phyloP scores from a whole-genome alignment of 2,329 filamentous ascomycete species.

The Whalleya microplaca region DNA sequence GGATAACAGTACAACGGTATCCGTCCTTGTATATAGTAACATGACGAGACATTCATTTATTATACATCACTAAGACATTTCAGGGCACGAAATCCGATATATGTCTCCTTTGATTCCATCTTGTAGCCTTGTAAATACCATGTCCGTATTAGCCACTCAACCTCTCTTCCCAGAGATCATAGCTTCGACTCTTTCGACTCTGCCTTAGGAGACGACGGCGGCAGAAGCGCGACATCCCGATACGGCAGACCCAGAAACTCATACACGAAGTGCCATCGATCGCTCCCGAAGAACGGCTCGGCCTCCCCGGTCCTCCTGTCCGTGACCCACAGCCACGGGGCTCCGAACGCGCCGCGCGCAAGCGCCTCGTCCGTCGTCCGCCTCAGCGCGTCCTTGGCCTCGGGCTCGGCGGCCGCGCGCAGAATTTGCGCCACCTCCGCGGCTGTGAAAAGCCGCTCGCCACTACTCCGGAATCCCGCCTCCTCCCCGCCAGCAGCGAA shows the following conservation, averaged over 20 bases:
- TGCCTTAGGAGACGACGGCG: conserved; percentile 24
- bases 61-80: no score
- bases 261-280: conserved; percentile 73
- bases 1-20: no score
- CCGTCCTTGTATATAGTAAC: no score
- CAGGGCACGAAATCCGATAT: no score
- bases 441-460: no score
- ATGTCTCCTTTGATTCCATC: not conserved
- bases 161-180: conserved; percentile 2
- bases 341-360: conserved; percentile 72
- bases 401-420: conserved; percentile 50
- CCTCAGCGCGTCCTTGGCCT: conserved; percentile 52
- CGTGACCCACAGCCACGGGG: conserved; percentile 74
- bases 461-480: no score
- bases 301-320: conserved; percentile 45
- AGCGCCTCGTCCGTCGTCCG: conserved; percentile 64
- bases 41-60: not conserved
- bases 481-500: no score
- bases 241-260: conserved; percentile 65
- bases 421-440: conserved; percentile 61
- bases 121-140: no score
- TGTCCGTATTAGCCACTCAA: no score
- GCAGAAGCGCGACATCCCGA: conserved; percentile 54
- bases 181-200: conserved; percentile 40
- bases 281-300: conserved; percentile 78